Percentiles rank a stretch among this genome's conserved stretches.
phyloP scores from a whole-genome alignment of 345 rosid species.

The Eucalyptus tenuipes region DNA sequence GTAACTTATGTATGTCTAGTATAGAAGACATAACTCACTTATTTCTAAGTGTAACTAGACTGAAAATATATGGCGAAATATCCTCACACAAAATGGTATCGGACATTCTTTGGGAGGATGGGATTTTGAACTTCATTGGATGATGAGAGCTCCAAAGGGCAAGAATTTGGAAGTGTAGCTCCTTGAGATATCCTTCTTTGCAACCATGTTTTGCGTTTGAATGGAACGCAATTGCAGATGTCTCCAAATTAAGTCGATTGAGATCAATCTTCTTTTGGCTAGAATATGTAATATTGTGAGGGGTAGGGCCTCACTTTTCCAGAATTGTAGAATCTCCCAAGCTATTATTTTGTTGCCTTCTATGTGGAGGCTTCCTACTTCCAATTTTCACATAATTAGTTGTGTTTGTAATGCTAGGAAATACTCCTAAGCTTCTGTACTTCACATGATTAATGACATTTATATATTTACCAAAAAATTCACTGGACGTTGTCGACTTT shows the following conservation, averaged over 20 bases:
- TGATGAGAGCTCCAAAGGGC: not conserved
- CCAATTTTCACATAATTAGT: not conserved
- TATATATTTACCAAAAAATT: not conserved
- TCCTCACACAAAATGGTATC: not conserved
- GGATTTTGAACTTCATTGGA: not conserved
- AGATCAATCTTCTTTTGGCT: not conserved
- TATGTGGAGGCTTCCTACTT: not conserved
- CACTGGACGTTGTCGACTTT: not conserved
- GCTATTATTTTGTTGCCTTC: not conserved
- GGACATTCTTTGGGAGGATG: rapidly evolving
- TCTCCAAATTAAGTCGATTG: not conserved
- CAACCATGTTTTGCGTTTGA: not conserved
- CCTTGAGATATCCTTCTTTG: not conserved
- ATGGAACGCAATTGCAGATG: not conserved
- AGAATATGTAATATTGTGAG: too few species aligned
- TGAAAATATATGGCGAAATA: too few species aligned
- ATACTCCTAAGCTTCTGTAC: not conserved
- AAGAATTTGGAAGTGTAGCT: not conserved
- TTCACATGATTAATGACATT: not conserved
- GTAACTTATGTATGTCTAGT: not conserved
- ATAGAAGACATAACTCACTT: not conserved
- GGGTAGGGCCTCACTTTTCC: not conserved
- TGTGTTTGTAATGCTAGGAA: not conserved
- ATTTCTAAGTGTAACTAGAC: not conserved
- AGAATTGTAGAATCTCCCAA: not conserved